A percentile compares a stretch with the other conserved stretches of the same genome.
Conservation (phyloP, 257 asterid genomes). For the Anisodus tanguticus region DNA sequence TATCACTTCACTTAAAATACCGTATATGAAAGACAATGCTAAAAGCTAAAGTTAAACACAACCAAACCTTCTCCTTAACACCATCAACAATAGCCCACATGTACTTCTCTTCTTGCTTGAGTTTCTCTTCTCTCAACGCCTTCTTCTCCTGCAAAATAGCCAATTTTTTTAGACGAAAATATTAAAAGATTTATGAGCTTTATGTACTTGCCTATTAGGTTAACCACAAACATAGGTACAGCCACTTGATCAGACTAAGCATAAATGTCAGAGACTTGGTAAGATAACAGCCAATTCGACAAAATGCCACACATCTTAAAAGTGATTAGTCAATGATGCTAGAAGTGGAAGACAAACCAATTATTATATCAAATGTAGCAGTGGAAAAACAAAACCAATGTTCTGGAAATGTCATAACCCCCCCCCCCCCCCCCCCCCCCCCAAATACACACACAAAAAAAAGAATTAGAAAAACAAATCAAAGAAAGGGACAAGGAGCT, state of each 20-base stretch:
- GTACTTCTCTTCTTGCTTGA: conserved; percentile 87
- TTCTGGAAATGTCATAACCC: background rate
- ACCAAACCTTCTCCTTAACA: conserved; percentile 82
- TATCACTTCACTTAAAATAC: background rate
- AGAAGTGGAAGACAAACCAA: background rate
- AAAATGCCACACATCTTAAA: background rate
- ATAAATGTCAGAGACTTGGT: conserved; percentile 25
- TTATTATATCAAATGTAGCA: background rate
- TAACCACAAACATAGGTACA: conserved; percentile 4
- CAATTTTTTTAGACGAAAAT: background rate
- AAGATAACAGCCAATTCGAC: background rate
- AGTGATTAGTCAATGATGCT: background rate
- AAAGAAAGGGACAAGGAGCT: background rate
- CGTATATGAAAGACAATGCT: conserved; percentile 1
- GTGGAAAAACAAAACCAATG: background rate
- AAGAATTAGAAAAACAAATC: background rate
- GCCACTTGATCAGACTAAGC: conserved; percentile 68
- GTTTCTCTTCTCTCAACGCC: conserved; percentile 78
- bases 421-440: background rate
- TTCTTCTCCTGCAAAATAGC: conserved; percentile 77
- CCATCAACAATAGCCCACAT: conserved; percentile 94
- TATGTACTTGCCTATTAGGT: background rate
- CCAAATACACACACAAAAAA: background rate
- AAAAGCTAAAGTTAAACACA: conserved; percentile 4
- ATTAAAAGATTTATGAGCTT: conserved; percentile 18